Conservation (phyloP, 305 asterid genomes). For the Solanum hybrid region DNA sequence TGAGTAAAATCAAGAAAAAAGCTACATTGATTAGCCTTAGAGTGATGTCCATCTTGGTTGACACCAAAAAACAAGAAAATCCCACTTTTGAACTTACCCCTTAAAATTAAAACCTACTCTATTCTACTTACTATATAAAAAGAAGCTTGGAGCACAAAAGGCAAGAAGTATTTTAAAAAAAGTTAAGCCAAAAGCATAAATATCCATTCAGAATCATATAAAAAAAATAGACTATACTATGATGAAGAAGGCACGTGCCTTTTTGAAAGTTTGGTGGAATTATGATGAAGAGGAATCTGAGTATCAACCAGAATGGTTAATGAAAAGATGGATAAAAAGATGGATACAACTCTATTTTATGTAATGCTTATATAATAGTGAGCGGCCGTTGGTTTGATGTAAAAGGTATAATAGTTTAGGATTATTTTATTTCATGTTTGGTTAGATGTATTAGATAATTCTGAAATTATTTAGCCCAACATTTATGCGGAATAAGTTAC, state of each 20-base stretch:
- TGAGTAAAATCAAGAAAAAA: conserved; percentile 34
- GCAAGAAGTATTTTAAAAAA: neutral
- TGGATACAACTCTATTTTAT: neutral
- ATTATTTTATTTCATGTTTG: neutral
- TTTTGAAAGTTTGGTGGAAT: conserved; percentile 27
- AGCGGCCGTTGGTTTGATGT: neutral
- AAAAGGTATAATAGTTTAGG: neutral
- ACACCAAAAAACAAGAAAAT: neutral
- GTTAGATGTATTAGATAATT: no score
- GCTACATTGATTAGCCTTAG: conserved; percentile 32
- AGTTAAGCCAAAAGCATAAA: neutral
- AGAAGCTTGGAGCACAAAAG: neutral
- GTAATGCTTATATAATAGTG: neutral
- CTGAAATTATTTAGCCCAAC: neutral
- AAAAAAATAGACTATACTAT: neutral
- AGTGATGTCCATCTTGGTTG: conserved; percentile 27
- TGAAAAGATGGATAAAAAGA: neutral
- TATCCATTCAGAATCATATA: neutral
- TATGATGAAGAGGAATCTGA: conserved; percentile 1
- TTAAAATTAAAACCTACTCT: neutral
- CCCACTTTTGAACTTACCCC: neutral
- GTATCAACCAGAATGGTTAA: neutral
- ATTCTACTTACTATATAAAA: neutral
- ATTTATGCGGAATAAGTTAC: no score
- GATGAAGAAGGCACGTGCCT: neutral